These are phyloP conservation scores for Noccaea bulbosa DNA, from an alignment of 345 rosid genomes.

Conservation along the genomic window DNA sequence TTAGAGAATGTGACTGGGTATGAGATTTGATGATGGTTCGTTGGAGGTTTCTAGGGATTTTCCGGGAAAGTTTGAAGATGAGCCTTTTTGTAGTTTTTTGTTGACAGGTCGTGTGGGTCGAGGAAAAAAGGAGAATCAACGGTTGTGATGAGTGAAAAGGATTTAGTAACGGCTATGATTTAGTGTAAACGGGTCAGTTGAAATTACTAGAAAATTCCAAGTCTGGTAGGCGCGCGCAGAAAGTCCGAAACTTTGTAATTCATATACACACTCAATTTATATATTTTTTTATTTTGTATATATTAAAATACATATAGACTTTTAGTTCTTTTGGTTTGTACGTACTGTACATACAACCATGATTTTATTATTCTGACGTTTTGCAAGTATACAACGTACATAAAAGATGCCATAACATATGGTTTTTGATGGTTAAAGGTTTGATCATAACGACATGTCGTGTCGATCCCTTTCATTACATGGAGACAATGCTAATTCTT, in stretches of 20 bases:
- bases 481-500: too few species aligned
- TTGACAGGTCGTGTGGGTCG: slow-evolving; percentile 48
- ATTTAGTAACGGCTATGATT: slow-evolving; percentile 24
- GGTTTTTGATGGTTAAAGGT: background rate
- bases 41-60: slow-evolving; percentile 45
- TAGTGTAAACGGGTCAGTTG: slow-evolving; percentile 19
- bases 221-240: slow-evolving; percentile 46
- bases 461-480: slow-evolving; percentile 31
- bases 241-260: slow-evolving; percentile 35
- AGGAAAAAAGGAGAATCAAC: slow-evolving; percentile 27
- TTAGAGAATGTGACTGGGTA: slow-evolving; percentile 31
- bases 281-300: background rate
- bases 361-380: background rate
- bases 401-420: too few species aligned
- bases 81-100: slow-evolving; percentile 29
- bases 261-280: slow-evolving; percentile 16
- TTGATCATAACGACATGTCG: background rate
- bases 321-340: slow-evolving; percentile 22
- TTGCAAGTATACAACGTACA: too few species aligned
- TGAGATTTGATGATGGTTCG: slow-evolving; percentile 15
- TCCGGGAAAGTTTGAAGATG: slow-evolving; percentile 43
- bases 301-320: background rate
- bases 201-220: slow-evolving; percentile 46
- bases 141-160: slow-evolving; percentile 9
- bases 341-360: background rate